These are phyloP conservation scores for Sugiyamaella neomexicana DNA, from an alignment of 1,139 yeast species.

Conservation along the genomic window DNA sequence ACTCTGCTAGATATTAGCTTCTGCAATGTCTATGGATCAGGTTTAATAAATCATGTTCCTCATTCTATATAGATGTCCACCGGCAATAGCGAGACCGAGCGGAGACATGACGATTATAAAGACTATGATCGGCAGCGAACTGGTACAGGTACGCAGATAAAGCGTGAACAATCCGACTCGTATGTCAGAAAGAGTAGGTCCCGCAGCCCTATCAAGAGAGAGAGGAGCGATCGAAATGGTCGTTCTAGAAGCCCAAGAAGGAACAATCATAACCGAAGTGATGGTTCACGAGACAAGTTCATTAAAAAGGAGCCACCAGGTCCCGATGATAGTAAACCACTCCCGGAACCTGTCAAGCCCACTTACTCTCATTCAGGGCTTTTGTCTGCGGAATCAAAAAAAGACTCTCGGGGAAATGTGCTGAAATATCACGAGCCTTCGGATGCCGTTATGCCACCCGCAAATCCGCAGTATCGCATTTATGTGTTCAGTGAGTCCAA, in stretches of 20 bases:
- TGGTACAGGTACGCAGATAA: no score
- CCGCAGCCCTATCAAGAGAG: not conserved
- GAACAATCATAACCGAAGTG: not conserved
- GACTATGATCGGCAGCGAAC: no score
- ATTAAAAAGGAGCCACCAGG: not conserved
- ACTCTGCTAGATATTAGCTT: not conserved
- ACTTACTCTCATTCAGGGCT: slow-evolving; percentile 50
- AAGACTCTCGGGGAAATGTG: slow-evolving; percentile 42
- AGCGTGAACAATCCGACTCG: not conserved
- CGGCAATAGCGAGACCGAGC: not conserved
- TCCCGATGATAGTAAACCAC: not conserved
- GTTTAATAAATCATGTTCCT: not conserved
- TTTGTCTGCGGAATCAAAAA: slow-evolving; percentile 48
- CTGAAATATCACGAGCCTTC: slow-evolving; percentile 49
- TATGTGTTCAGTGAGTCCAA: slow-evolving; percentile 33
- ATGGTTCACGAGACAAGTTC: not conserved
- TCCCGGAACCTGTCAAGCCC: slow-evolving; percentile 30
- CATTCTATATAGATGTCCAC: not conserved
- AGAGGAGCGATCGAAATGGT: not conserved
- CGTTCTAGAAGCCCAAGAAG: not conserved
- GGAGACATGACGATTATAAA: no score
- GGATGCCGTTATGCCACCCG: slow-evolving; percentile 44
- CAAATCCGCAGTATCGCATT: slow-evolving; percentile 24
- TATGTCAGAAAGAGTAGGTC: not conserved
- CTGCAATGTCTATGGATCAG: no score